Percentiles rank a stretch among this genome's conserved stretches.
Evolutionary conservation across 2,329 filamentous ascomycete genomes (phyloP).

Genomic region (Stachybotrys chartarum): DNA sequence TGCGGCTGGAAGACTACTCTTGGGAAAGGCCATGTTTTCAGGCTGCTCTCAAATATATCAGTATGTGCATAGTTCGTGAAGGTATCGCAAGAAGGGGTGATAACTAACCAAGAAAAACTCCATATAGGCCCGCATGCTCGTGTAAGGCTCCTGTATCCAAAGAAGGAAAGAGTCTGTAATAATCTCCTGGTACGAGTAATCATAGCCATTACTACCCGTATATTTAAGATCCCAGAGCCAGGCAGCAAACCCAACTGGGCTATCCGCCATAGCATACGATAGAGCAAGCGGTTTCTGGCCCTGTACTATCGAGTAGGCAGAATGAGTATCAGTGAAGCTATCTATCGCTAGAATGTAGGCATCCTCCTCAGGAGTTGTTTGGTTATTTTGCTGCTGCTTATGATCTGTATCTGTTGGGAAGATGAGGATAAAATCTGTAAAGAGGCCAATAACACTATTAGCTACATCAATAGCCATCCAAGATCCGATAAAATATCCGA

Average conservation of each 20-base stretch:
- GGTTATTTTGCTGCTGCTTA: not conserved
- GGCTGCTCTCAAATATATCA: not conserved
- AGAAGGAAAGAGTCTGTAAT: constrained; percentile 4
- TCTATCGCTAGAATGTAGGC: not conserved
- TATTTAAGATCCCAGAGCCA: constrained; percentile 3
- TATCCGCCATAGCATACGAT: constrained; percentile 1
- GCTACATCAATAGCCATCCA: constrained; percentile 4
- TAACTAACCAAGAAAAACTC: not conserved
- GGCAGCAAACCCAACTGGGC: constrained; percentile 1
- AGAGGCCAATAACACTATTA: constrained; percentile 6
- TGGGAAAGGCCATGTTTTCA: not conserved
- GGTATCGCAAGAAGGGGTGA: not conserved
- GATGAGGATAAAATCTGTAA: not conserved
- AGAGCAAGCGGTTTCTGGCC: not conserved
- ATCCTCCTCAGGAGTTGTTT: not conserved
- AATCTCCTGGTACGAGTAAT: not conserved
- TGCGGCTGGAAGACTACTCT: not conserved
- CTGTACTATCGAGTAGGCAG: constrained; percentile 1
- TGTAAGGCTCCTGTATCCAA: constrained; percentile 3
- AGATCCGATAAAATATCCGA: constrained; percentile 7
- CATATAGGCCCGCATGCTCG: not conserved
- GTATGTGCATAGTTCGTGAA: not conserved
- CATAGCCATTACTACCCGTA: constrained; percentile 1
- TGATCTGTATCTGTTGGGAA: not conserved
- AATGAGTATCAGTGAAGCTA: not conserved